phyloP scores from a whole-genome alignment of 2,329 filamentous ascomycete genomes.

The Xylariaceae sp. region DNA sequence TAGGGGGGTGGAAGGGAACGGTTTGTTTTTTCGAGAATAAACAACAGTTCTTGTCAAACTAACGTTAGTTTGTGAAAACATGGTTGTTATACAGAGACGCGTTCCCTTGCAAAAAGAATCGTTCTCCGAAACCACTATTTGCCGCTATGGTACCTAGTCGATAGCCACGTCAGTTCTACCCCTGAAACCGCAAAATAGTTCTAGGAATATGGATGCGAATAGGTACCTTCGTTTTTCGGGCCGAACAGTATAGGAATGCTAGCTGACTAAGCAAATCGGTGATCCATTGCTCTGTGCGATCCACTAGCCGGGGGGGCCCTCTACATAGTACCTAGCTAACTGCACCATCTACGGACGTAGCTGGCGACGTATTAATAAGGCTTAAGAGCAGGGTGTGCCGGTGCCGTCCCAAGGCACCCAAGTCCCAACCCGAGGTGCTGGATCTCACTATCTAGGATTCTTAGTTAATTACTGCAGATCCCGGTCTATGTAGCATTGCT shows the following conservation, averaged over 20 bases:
- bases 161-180: too few species aligned
- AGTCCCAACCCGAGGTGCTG: slow-evolving; percentile 21
- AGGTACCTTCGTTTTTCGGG: too few species aligned
- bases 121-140: not conserved
- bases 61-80: not conserved
- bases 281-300: too few species aligned
- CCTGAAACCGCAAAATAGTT: too few species aligned
- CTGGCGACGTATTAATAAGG: not conserved
- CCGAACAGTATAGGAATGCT: too few species aligned
- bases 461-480: slow-evolving; percentile 18
- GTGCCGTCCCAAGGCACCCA: slow-evolving; percentile 9
- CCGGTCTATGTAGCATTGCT: slow-evolving; percentile 17
- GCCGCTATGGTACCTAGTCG: not conserved
- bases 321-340: not conserved
- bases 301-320: too few species aligned
- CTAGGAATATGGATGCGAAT: too few species aligned
- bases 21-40: not conserved
- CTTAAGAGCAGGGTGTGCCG: slow-evolving; percentile 13
- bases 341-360: not conserved
- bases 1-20: not conserved
- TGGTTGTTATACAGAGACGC: not conserved
- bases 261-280: too few species aligned
- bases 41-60: not conserved
- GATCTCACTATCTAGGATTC: slow-evolving; percentile 18
- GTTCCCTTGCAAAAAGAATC: not conserved